Conservation (phyloP, 805 yeast genomes). For the Candida pseudoglaebosa region DNA sequence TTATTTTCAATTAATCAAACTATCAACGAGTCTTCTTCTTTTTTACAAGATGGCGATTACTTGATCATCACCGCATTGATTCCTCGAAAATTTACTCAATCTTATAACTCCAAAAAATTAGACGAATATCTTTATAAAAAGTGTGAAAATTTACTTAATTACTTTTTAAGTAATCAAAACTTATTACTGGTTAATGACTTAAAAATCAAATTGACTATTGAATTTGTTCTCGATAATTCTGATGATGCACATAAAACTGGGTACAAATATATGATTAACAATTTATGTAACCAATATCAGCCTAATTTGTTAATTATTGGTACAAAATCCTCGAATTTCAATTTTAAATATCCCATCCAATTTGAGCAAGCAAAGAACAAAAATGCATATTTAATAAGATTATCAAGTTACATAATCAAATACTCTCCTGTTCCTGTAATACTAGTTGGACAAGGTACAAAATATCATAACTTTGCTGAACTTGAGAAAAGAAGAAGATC, state of each 20-base stretch:
- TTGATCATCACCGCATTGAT: conserved; percentile 33
- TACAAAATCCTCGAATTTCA: conserved; percentile 35
- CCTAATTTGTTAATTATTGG: conserved; percentile 38
- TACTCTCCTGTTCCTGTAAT: conserved; percentile 39
- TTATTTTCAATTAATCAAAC: conserved; percentile 19
- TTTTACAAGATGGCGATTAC: conserved; percentile 37
- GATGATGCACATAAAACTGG: conserved; percentile 11
- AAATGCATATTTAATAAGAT: conserved; percentile 30
- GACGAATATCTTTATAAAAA: conserved; percentile 20
- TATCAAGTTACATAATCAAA: conserved; percentile 34
- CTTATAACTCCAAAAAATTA: conserved; percentile 9
- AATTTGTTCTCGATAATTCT: conserved; percentile 26
- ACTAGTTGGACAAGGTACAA: conserved; percentile 26
- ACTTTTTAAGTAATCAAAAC: conserved; percentile 14
- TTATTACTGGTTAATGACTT: conserved; percentile 12
- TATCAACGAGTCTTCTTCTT: conserved; percentile 9
- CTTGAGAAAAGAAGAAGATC: conserved; percentile 1
- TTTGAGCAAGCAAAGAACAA: conserved; percentile 14
- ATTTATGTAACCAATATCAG: conserved; percentile 37
- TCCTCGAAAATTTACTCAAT: conserved; percentile 17
- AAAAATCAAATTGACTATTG: conserved; percentile 36
- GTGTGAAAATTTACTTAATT: conserved; percentile 23
- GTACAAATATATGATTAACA: conserved; percentile 32
- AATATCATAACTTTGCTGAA: conserved; percentile 3
- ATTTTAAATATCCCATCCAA: conserved; percentile 39